Conservation (phyloP, 2,329 filamentous ascomycete genomes). For the Harringtonia aguacate region DNA sequence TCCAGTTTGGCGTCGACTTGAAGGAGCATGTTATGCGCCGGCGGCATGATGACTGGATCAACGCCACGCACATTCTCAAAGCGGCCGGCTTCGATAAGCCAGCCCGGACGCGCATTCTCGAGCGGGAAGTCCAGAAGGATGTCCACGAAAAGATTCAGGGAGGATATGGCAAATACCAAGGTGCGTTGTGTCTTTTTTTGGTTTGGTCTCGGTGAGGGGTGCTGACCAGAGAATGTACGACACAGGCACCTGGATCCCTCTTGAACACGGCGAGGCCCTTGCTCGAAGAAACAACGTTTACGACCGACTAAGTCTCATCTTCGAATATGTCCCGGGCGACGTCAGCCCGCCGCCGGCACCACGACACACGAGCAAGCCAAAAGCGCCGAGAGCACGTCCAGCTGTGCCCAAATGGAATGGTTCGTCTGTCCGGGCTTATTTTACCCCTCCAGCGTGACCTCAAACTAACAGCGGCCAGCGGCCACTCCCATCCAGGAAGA, state of each 20-base stretch:
- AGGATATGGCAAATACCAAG: slow-evolving; percentile 97
- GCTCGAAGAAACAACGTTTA: slow-evolving; percentile 81
- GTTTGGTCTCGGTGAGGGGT: too few relatives aligned
- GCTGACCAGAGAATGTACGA: too few relatives aligned
- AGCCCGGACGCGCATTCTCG: slow-evolving; percentile 84
- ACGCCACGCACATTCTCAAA: slow-evolving; percentile 98
- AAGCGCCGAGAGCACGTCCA: slow-evolving; percentile 54
- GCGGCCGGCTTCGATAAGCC: slow-evolving; percentile 97
- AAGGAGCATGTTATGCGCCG: slow-evolving; percentile 93
- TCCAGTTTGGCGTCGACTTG: slow-evolving; percentile 67
- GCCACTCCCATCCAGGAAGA: slow-evolving; percentile 41
- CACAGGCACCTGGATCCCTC: slow-evolving; percentile 87
- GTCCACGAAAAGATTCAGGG: slow-evolving; percentile 96
- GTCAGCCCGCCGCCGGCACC: slow-evolving; percentile 87
- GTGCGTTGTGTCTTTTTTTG: slow-evolving; percentile 29
- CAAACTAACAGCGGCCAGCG: slow-evolving; percentile 1
- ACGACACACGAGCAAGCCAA: slow-evolving; percentile 82
- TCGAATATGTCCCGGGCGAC: slow-evolving; percentile 78
- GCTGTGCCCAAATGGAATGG: slow-evolving; percentile 51
- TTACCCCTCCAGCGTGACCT: background rate
- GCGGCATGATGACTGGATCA: slow-evolving; percentile 91
- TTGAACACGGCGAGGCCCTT: slow-evolving; percentile 68
- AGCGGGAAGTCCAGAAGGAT: slow-evolving; percentile 94
- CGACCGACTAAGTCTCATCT: slow-evolving; percentile 74
- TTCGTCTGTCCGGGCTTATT: slow-evolving; percentile 15